Conservation (phyloP, 129 eudicot species). For the Calendula officinalis region DNA sequence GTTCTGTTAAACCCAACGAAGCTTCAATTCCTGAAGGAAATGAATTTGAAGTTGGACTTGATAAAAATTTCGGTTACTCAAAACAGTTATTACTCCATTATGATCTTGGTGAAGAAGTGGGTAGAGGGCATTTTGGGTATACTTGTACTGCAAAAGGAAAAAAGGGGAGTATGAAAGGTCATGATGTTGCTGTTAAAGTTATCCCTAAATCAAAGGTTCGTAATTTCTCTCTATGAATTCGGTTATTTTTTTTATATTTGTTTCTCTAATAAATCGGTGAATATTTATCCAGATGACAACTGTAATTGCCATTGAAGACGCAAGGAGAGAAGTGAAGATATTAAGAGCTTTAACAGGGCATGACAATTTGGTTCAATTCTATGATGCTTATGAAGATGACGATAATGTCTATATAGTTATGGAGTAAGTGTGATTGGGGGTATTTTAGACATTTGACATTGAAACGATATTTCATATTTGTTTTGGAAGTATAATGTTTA, state of each 20-base stretch:
- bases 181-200: constrained; percentile 95
- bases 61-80: constrained; percentile 84
- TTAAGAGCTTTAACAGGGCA: constrained; percentile 88
- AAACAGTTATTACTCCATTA: constrained; percentile 66
- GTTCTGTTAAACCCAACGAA: constrained; percentile 88
- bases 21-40: constrained; percentile 94
- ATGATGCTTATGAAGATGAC: constrained; percentile 95
- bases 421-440: constrained; percentile 70
- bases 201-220: constrained; percentile 95
- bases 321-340: constrained; percentile 92
- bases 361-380: constrained; percentile 84
- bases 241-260: background rate
- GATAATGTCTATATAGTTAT: constrained; percentile 87
- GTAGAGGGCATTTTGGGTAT: constrained; percentile 97
- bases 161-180: constrained; percentile 92
- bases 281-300: constrained; percentile 81
- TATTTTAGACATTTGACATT: constrained; percentile 26
- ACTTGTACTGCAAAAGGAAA: constrained; percentile 87
- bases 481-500: background rate
- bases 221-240: background rate
- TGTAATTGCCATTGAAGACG: constrained; percentile 92
- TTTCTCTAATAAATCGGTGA: constrained; percentile 14
- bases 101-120: constrained; percentile 95
- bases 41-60: constrained; percentile 81
- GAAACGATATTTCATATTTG: background rate